phyloP scores from a whole-genome alignment of 805 yeast species.

The Yarrowia porcina region DNA sequence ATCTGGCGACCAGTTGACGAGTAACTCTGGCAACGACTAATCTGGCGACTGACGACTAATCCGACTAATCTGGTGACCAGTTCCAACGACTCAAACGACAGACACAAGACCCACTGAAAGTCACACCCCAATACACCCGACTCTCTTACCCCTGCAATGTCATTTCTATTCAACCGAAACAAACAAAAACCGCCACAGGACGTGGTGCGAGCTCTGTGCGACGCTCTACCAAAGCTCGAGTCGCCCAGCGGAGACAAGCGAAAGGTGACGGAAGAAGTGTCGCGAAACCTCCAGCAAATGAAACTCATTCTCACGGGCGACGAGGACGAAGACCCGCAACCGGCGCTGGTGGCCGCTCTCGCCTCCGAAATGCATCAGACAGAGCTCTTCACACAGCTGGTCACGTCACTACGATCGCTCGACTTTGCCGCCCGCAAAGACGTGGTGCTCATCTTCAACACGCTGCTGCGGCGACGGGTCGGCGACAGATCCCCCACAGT shows the following conservation, averaged over 20 bases:
- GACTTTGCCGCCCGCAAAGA: conserved; percentile 91
- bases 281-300: conserved; percentile 57
- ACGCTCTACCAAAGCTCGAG: conserved; percentile 56
- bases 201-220: conserved; percentile 69
- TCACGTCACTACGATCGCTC: conserved; percentile 57
- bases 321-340: conserved; percentile 50
- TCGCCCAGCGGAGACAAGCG: conserved; percentile 39
- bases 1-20: no score
- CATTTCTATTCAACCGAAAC: conserved; percentile 78
- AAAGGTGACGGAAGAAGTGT: conserved; percentile 38
- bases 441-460: conserved; percentile 66
- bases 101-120: background rate
- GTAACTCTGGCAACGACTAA: no score
- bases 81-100: background rate
- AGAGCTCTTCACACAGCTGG: conserved; percentile 62
- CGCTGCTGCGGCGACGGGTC: conserved; percentile 72
- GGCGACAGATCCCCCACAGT: conserved; percentile 81
- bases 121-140: no score
- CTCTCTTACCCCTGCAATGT: no score
- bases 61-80: no score
- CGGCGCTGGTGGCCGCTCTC: conserved; percentile 70
- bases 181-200: conserved; percentile 89
- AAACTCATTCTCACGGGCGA: conserved; percentile 68
- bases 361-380: conserved; percentile 76
- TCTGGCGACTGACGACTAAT: no score